Percentiles rank a stretch among this genome's conserved stretches.
phyloP scores from a whole-genome alignment of 1,284 basidiomycete genomes.

The Meira nashicola region DNA sequence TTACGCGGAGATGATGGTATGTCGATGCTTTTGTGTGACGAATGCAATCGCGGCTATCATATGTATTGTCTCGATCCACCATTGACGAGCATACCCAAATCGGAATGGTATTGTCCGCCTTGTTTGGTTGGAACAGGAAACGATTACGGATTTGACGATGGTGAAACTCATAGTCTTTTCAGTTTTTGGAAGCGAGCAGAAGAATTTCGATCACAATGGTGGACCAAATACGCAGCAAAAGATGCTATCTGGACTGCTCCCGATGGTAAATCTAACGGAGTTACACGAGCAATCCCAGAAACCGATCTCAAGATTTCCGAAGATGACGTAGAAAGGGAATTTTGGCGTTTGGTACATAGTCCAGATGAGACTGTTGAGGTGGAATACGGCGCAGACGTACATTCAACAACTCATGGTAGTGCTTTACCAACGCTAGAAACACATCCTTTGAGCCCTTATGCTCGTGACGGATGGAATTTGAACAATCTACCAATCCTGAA shows the following conservation, averaged over 20 bases:
- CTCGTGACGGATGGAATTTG: constrained; percentile 92
- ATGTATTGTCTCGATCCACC: constrained; percentile 94
- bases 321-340: constrained; percentile 87
- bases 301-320: constrained; percentile 67
- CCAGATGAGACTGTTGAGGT: constrained; percentile 88
- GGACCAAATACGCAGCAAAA: constrained; percentile 63
- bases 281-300: constrained; percentile 29
- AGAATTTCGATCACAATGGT: constrained; percentile 64
- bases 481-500: constrained; percentile 90
- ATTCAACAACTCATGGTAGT: constrained; percentile 94
- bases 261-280: constrained; percentile 22
- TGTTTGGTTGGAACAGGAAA: constrained; percentile 91
- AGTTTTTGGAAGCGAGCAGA: constrained; percentile 86
- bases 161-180: constrained; percentile 86
- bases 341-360: constrained; percentile 91
- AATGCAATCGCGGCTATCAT: constrained; percentile 91
- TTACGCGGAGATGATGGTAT: constrained; percentile 77
- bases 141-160: constrained; percentile 97
- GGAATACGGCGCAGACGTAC: constrained; percentile 97
- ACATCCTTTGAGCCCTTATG: constrained; percentile 77
- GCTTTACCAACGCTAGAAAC: constrained; percentile 92
- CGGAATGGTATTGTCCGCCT: constrained; percentile 92
- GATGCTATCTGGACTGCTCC: constrained; percentile 22
- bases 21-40: constrained; percentile 92
- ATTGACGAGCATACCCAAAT: constrained; percentile 73